Percentiles rank a stretch among this genome's conserved stretches.
Conservation (phyloP, 768 basidiomycete genomes). For the Leccinum arenicola region DNA sequence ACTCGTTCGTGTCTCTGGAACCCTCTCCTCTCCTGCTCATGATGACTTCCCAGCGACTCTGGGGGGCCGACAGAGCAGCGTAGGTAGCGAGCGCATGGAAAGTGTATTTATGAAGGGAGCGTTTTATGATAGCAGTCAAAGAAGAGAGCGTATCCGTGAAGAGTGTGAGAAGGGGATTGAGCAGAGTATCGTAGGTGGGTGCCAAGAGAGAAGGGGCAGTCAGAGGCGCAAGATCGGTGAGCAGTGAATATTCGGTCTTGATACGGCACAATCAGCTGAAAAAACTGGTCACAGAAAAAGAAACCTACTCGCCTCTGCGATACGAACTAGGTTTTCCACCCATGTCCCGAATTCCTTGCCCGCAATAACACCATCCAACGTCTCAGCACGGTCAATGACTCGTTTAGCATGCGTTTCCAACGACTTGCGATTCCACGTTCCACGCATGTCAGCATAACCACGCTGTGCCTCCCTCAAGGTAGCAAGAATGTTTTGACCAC, state of each 20-base stretch:
- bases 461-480: constrained; percentile 75
- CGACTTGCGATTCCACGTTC: constrained; percentile 72
- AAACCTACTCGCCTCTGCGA: constrained; percentile 54
- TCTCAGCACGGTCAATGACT: constrained; percentile 68
- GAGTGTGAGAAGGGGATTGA: constrained; percentile 61
- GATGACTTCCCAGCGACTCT: constrained; percentile 66
- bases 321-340: constrained; percentile 61
- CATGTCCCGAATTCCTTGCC: constrained; percentile 73
- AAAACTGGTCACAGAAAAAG: background rate
- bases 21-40: constrained; percentile 49
- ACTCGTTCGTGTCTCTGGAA: constrained; percentile 55
- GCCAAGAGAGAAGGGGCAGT: constrained; percentile 47
- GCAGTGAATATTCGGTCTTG: constrained; percentile 67
- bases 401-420: constrained; percentile 70
- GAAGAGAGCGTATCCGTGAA: constrained; percentile 66
- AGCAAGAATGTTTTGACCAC: constrained; percentile 57
- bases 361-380: constrained; percentile 57
- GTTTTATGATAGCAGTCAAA: constrained; percentile 66
- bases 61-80: constrained; percentile 52
- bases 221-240: constrained; percentile 63
- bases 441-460: constrained; percentile 86
- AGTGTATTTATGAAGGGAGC: constrained; percentile 71
- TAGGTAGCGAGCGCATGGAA: constrained; percentile 79
- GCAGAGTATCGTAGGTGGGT: constrained; percentile 58
- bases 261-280: background rate